These are phyloP conservation scores for Hymenoscyphus occultus DNA, from an alignment of 2,329 filamentous ascomycete genomes.

Conservation along the genomic window DNA sequence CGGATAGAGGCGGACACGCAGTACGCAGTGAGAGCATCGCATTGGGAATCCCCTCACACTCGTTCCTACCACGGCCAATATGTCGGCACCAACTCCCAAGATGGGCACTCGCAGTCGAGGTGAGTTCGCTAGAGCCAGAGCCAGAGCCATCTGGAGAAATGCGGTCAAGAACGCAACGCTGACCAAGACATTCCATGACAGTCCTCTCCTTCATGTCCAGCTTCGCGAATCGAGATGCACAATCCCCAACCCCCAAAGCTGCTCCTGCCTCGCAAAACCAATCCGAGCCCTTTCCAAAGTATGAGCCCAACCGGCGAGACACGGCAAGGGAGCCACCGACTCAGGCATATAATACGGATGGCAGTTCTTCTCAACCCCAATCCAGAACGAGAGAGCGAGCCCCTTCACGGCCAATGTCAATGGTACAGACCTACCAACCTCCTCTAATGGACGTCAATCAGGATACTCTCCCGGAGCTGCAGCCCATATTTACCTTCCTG, in stretches of 20 bases:
- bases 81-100: slow-evolving; percentile 20
- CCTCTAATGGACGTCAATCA: slow-evolving; percentile 79
- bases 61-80: slow-evolving; percentile 17
- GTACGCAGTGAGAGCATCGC: background rate
- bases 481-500: slow-evolving; percentile 89
- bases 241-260: slow-evolving; percentile 36
- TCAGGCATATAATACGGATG: slow-evolving; percentile 21
- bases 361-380: slow-evolving; percentile 23
- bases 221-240: slow-evolving; percentile 53
- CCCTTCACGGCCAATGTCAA: slow-evolving; percentile 69
- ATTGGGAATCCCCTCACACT: slow-evolving; percentile 18
- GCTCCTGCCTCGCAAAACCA: slow-evolving; percentile 18
- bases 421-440: slow-evolving; percentile 82
- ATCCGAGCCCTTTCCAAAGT: slow-evolving; percentile 20
- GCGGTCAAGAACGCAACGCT: slow-evolving; percentile 18
- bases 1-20: slow-evolving; percentile 27
- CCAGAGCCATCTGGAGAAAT: slow-evolving; percentile 1
- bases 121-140: slow-evolving; percentile 21
- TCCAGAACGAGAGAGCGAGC: slow-evolving; percentile 43
- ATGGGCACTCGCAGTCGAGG: slow-evolving; percentile 38
- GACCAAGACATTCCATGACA: slow-evolving; percentile 47
- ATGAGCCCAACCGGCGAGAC: slow-evolving; percentile 41
- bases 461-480: slow-evolving; percentile 87
- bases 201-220: slow-evolving; percentile 88
- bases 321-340: slow-evolving; percentile 13